Conservation (phyloP, 2,329 filamentous ascomycete genomes). For the Exophiala sideris region DNA sequence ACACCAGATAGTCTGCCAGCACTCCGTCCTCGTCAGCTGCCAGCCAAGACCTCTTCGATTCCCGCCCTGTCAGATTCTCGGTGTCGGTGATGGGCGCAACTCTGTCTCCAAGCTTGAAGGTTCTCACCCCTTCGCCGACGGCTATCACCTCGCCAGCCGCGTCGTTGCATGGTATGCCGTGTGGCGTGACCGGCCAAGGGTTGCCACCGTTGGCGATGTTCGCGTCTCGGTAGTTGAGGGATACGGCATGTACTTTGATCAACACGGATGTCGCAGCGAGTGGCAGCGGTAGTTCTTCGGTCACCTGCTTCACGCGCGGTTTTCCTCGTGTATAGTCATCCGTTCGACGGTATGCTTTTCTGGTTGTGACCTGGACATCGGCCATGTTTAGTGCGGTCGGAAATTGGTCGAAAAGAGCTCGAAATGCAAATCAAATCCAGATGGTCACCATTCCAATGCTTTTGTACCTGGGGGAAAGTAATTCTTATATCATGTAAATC, state of each 20-base stretch:
- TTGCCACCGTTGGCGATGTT: slow-evolving; percentile 41
- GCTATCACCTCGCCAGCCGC: slow-evolving; percentile 42
- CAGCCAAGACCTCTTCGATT: slow-evolving; percentile 40
- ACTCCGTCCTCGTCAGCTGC: slow-evolving; percentile 46
- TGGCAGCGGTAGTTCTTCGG: slow-evolving; percentile 33
- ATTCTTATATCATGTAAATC: too few species aligned
- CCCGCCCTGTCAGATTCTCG: slow-evolving; percentile 38
- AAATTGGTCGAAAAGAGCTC: too few species aligned
- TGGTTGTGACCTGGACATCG: slow-evolving; percentile 10
- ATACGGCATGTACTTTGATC: slow-evolving; percentile 51
- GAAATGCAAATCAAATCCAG: too few species aligned
- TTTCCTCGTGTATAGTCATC: slow-evolving; percentile 33
- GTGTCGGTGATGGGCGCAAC: slow-evolving; percentile 40
- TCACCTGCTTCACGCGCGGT: slow-evolving; percentile 36
- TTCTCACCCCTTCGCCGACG: slow-evolving; percentile 37
- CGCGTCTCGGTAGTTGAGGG: slow-evolving; percentile 54
- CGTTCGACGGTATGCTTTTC: slow-evolving; percentile 35
- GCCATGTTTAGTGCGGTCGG: slow-evolving; percentile 1
- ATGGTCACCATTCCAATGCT: too few species aligned
- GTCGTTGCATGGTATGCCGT: slow-evolving; percentile 39
- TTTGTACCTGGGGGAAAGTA: too few species aligned
- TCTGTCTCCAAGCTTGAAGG: slow-evolving; percentile 36
- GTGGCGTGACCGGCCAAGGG: slow-evolving; percentile 38
- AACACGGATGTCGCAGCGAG: slow-evolving; percentile 39
- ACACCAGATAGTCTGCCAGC: slow-evolving; percentile 42